Conservation (phyloP, 2,329 filamentous ascomycete species). For the Phialemonium atrogriseum region DNA sequence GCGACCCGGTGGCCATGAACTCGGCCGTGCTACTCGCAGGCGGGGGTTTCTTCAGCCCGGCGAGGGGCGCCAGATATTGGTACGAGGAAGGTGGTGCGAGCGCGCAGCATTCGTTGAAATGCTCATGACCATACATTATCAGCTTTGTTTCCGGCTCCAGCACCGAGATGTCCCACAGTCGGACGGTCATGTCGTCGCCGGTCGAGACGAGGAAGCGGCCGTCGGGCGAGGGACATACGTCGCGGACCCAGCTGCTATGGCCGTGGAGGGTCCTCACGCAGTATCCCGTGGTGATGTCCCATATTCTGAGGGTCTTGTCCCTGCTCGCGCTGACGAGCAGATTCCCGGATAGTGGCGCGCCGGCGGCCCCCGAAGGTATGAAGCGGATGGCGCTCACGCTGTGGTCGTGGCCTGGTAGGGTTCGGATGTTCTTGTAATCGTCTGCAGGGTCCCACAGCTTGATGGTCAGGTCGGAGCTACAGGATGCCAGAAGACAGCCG, state of each 20-base stretch:
- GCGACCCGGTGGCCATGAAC: conserved; percentile 79
- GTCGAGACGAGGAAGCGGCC: conserved; percentile 76
- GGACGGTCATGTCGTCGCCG: conserved; percentile 72
- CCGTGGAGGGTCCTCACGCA: conserved; percentile 85
- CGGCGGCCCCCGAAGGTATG: conserved; percentile 73
- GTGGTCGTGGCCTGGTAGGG: conserved; percentile 84
- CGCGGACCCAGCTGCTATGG: conserved; percentile 85
- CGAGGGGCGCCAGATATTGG: conserved; percentile 64
- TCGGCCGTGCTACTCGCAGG: conserved; percentile 67
- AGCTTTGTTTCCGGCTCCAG: conserved; percentile 63
- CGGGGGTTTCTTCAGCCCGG: conserved; percentile 77
- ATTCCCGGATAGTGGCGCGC: conserved; percentile 70
- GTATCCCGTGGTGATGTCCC: conserved; percentile 90
- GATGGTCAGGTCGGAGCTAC: conserved; percentile 83
- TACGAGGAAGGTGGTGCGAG: conserved; percentile 78
- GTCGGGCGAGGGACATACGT: conserved; percentile 74
- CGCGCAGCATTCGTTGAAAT: conserved; percentile 76
- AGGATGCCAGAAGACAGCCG: conserved; percentile 69
- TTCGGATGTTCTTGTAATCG: conserved; percentile 92
- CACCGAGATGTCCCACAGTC: conserved; percentile 76
- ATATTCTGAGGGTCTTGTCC: conserved; percentile 78
- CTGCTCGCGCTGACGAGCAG: conserved; percentile 78
- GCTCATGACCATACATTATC: conserved; percentile 78
- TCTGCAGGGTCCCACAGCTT: conserved; percentile 91
- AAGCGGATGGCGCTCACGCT: conserved; percentile 84